Evolutionary conservation across 116 monocot genomes (phyloP).

Genomic region (Zostera marina): DNA sequence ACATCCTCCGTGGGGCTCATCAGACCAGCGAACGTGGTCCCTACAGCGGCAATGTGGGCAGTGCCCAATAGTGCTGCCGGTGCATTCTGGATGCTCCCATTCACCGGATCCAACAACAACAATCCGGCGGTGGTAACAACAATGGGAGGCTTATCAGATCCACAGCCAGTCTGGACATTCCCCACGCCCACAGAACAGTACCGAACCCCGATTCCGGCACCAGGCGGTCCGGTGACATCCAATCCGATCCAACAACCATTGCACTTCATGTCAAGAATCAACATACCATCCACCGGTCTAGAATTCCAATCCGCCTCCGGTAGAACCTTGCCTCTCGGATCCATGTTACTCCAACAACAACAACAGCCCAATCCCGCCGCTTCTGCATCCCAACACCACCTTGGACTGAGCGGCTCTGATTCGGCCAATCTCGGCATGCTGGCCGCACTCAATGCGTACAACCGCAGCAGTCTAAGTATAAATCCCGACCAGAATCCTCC

Average conservation of each 20-base stretch:
- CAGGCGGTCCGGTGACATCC: not conserved
- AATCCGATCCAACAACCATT: constrained; percentile 53
- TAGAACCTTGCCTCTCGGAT: constrained; percentile 21
- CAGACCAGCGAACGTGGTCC: constrained; percentile 15
- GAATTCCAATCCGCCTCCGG: constrained; percentile 21
- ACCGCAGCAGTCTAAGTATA: constrained; percentile 8
- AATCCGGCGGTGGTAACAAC: constrained; percentile 14
- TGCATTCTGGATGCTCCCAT: constrained; percentile 89
- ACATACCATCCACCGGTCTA: constrained; percentile 19
- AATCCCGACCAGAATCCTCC: constrained; percentile 6
- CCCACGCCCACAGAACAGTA: constrained; percentile 34
- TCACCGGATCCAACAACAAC: constrained; percentile 19
- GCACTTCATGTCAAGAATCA: constrained; percentile 72
- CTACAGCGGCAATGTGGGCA: constrained; percentile 73
- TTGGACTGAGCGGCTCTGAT: constrained; percentile 36
- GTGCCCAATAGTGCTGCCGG: constrained; percentile 29
- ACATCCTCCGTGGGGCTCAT: constrained; percentile 13
- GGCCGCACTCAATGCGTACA: constrained; percentile 55
- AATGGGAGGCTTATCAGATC: not conserved
- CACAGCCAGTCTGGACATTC: constrained; percentile 42
- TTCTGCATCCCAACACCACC: constrained; percentile 39
- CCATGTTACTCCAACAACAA: constrained; percentile 29
- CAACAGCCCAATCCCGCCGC: not conserved
- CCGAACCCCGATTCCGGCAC: constrained; percentile 18
- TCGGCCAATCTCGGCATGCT: constrained; percentile 69